Evolutionary conservation across 75 land plant species (phyloP).

Genomic region (Pinus tabuliformis): DNA sequence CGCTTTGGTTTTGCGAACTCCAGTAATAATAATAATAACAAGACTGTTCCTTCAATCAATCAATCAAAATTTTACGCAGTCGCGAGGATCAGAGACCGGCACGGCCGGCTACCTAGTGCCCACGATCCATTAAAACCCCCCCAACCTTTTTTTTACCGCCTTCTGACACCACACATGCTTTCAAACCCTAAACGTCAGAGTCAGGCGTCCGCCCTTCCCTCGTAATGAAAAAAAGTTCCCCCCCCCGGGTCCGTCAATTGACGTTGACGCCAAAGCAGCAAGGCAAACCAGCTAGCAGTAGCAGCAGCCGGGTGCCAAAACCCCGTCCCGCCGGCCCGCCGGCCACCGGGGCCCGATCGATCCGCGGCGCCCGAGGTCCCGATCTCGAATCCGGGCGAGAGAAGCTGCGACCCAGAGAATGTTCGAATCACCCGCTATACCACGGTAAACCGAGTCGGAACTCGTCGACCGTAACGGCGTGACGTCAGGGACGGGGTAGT

Average conservation of each 20-base stretch:
- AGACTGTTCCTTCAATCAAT: conserved; percentile 3
- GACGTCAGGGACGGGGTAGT: not conserved
- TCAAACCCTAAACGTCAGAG: conserved; percentile 4
- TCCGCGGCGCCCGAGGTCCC: conserved; percentile 3
- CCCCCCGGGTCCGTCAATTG: not conserved
- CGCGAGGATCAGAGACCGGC: conserved; percentile 3
- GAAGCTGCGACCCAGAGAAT: not conserved
- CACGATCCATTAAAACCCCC: not conserved
- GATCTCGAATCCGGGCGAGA: no score
- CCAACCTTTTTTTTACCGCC: conserved; percentile 5
- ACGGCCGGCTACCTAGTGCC: not conserved
- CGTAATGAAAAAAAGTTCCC: not conserved
- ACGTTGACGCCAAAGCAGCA: not conserved
- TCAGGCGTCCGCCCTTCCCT: not conserved
- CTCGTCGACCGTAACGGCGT: not conserved
- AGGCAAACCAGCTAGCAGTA: not conserved
- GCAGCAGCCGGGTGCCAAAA: not conserved
- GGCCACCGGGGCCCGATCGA: not conserved
- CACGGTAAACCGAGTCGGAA: not conserved
- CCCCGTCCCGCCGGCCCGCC: not conserved
- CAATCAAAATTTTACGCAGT: conserved; percentile 12
- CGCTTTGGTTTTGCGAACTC: not conserved
- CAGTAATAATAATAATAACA: not conserved
- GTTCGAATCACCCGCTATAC: not conserved
- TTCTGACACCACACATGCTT: conserved; percentile 13